Conservation (phyloP, 768 basidiomycete species). For the Panellus pusillus region DNA sequence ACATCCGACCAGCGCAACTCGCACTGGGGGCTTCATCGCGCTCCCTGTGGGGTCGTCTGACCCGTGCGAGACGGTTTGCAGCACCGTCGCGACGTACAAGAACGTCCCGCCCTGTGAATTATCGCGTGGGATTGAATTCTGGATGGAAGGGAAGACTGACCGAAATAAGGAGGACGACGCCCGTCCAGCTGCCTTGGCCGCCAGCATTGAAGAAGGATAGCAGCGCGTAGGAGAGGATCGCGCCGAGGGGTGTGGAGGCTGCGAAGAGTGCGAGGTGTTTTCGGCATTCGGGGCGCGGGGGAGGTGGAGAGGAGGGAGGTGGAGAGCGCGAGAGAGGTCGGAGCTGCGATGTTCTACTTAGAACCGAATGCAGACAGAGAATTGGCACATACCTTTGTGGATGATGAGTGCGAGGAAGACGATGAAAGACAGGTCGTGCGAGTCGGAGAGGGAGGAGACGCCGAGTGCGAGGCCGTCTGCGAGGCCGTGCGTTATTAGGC, state of each 20-base stretch:
- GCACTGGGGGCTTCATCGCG: constrained; percentile 44
- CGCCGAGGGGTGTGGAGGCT: constrained; percentile 79
- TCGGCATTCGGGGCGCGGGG: constrained; percentile 63
- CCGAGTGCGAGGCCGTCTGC: constrained; percentile 94
- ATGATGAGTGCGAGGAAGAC: constrained; percentile 90
- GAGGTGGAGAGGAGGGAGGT: constrained; percentile 78
- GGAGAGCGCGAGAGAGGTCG: constrained; percentile 87
- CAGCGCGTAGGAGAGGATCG: constrained; percentile 71
- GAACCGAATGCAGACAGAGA: too few relatives aligned
- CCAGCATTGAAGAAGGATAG: constrained; percentile 56
- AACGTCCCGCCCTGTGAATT: constrained; percentile 80
- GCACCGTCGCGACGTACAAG: constrained; percentile 88
- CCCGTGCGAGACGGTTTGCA: constrained; percentile 68
- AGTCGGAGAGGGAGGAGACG: constrained; percentile 55
- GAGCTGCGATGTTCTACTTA: constrained; percentile 49
- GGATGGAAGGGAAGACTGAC: constrained; percentile 43
- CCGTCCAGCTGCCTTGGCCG: constrained; percentile 58
- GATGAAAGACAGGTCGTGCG: constrained; percentile 64
- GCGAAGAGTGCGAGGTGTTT: constrained; percentile 78
- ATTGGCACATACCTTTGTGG: constrained; percentile 68
- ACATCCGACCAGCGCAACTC: constrained; percentile 53
- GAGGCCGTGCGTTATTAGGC: constrained; percentile 82
- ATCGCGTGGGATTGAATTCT: not conserved
- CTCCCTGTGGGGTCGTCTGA: constrained; percentile 37
- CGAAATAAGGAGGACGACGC: constrained; percentile 79